Evolutionary conservation across 2,329 filamentous ascomycete species (phyloP), one percentile per base, ranked within the genome.

Genomic region (Ceratocystis ficicola): DNA sequence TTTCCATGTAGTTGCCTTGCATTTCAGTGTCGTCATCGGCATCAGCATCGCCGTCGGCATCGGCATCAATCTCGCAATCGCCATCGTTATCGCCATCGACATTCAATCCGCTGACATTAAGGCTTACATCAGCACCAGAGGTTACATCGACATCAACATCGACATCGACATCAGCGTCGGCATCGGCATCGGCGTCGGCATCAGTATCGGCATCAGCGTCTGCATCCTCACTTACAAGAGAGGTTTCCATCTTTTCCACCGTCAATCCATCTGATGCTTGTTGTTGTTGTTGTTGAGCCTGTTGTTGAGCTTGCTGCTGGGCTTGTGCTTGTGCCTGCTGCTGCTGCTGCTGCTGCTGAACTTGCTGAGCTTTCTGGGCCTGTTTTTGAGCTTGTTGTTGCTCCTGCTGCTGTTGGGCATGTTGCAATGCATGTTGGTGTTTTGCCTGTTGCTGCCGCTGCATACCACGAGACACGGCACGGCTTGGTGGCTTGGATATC

Each of bases 1-100:
- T 55, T 36, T 66, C 63, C 10, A 65, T 55, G 30, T 83, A 81
- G 63, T 82, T 81, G 46, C 84, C 82, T 59, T 85, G 82, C 82
- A 85, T 85, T 66, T 80, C 79, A 7, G 76, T 75, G 65, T 77
- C 76, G 3, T 74, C 76, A 69, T 77, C 76, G 64, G 75, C 75
- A 59, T 77, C 76, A 50, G 65, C 68, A 5, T 46, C 66, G 15
- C 7, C 28, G 28, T 69, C 73, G 72, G 66, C 72, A 65, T 74
- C 73, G 0, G 69, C 70, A 30, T 76, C 75, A 2, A 72, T 75
- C 32, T 70, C 69, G 1, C 48, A 66, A n/a, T 55, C 65, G 55
- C 55, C 55, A 30, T 59, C 55, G 5, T 17, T 62, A 64, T 63
- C 61, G 15, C 48, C 65, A 28, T 32, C 61, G 2, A 66, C 65